Evolutionary conservation across 257 asterid species (phyloP), one percentile per base, ranked within the genome.

Genomic region (Fraxinus excelsior): DNA sequence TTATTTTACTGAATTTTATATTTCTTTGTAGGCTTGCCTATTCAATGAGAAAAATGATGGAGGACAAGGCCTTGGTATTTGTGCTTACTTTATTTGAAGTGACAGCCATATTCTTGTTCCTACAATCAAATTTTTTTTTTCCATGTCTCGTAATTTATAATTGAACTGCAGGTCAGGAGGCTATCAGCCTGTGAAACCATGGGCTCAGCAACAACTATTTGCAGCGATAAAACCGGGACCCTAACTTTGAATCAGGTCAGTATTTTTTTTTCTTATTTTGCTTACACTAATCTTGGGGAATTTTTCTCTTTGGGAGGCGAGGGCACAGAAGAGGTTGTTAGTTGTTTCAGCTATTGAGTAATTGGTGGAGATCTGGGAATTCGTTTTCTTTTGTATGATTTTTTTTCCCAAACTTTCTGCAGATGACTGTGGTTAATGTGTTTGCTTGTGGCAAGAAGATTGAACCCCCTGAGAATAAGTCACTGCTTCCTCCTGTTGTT

Each of bases 41-140:
- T 81, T 93, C 99, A 46, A 93, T 95, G 99, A 90, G 95, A 79
- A 95, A 95, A 86, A 95, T 95, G 99, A 95, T 95, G 99, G 94
- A 92, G 72, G 99, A 93, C 84, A 95, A 95, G 86, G 99, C 99
- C 67, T 84, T 95, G 98, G 99, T 95, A 87, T 67, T 90, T 83
- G 53, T 80, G 68, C 66, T 51, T 74, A 42, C 70, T 62, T 25
- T 9, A 23, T 62, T 25, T 34, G 70, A 70, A 58, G 31, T 58
- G 31, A 19, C 28, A 2, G 13, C 51, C 58, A 18, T 72, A 14
- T 69, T 77, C 66, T 46, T 65, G 74, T 69, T 76, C 75, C 74
- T 44, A 26, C 16, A 70, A 35, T 44, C 29, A 42, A 56, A 12
- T 56, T 56, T 35, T 28, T 75, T 44, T 35, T 40, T 79, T 26